Conservation (phyloP, 805 yeast genomes). For the Metschnikowia colocasiae region DNA sequence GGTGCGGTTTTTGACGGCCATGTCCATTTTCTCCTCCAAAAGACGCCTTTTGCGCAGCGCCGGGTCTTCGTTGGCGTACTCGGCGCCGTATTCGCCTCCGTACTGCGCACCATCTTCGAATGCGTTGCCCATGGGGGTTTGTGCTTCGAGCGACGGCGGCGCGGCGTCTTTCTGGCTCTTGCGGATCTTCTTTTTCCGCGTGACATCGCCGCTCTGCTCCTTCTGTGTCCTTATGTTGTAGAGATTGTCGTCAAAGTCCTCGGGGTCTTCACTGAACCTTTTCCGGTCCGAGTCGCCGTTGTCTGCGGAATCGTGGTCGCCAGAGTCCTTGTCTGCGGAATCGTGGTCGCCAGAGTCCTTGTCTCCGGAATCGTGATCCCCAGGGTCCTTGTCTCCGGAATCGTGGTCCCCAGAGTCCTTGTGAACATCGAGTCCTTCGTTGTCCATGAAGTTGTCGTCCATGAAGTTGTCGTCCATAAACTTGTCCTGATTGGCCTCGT, state of each 20-base stretch:
- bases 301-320: too few relatives aligned
- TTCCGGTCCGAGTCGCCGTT: too few relatives aligned
- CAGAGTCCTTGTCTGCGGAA: too few relatives aligned
- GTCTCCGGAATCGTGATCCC: too few relatives aligned
- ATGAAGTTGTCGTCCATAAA: neutral
- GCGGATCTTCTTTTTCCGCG: conserved; percentile 20
- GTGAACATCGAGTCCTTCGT: too few relatives aligned
- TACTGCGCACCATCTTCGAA: neutral
- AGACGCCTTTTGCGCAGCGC: conserved; percentile 56
- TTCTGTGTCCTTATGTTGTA: conserved; percentile 18
- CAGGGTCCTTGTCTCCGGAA: too few relatives aligned
- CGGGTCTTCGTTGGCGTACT: conserved; percentile 33
- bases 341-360: too few relatives aligned
- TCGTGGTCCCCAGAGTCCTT: too few relatives aligned
- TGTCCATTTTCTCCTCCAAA: conserved; percentile 77
- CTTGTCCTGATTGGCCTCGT: neutral
- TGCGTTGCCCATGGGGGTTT: conserved; percentile 4
- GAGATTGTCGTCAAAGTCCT: conserved; percentile 15
- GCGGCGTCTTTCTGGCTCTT: conserved; percentile 11
- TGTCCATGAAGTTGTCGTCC: neutral
- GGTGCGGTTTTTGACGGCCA: conserved; percentile 63
- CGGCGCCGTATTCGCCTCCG: neutral
- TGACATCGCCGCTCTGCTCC: conserved; percentile 12
- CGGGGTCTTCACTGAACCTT: neutral
- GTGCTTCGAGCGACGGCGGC: conserved; percentile 8